Conservation (phyloP, 1,284 basidiomycete genomes). For the Meripilus lineatus region DNA sequence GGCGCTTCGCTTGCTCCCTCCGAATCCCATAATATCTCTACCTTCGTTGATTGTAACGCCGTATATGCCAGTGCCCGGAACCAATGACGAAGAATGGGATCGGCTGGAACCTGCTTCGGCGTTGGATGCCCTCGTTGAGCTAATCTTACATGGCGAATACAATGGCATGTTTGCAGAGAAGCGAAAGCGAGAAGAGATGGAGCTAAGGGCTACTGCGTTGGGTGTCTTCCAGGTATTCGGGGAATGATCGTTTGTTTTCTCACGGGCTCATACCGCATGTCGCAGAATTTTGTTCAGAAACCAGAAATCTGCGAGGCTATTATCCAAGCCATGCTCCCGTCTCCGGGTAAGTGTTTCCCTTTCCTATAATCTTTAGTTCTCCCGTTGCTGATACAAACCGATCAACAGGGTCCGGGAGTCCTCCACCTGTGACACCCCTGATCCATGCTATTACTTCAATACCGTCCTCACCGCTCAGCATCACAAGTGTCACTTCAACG, state of each 20-base stretch:
- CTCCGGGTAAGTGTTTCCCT: slow-evolving; percentile 35
- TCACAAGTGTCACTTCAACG: slow-evolving; percentile 50
- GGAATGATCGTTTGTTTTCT: background rate
- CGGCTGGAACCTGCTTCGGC: slow-evolving; percentile 71
- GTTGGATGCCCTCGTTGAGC: slow-evolving; percentile 69
- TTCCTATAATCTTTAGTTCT: background rate
- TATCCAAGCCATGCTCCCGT: slow-evolving; percentile 61
- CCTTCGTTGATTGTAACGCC: slow-evolving; percentile 64
- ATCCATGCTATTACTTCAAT: slow-evolving; percentile 56
- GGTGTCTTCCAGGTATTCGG: slow-evolving; percentile 67
- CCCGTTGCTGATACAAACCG: background rate
- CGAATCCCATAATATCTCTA: slow-evolving; percentile 54
- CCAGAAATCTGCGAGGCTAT: slow-evolving; percentile 65
- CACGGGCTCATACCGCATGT: no score
- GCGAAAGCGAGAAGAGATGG: slow-evolving; percentile 54
- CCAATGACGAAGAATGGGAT: slow-evolving; percentile 86
- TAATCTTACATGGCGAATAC: slow-evolving; percentile 75
- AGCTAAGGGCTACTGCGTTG: slow-evolving; percentile 59
- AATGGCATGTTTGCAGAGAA: slow-evolving; percentile 56
- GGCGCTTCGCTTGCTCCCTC: slow-evolving; percentile 64
- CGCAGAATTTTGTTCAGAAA: slow-evolving; percentile 68
- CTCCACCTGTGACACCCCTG: slow-evolving; percentile 55
- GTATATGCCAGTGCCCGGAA: slow-evolving; percentile 78
- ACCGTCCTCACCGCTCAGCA: slow-evolving; percentile 50
- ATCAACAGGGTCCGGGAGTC: slow-evolving; percentile 30